Base-by-base conservation (phyloP, 768 basidiomycete genomes). In the Xerocomellus amylosporus region DNA sequence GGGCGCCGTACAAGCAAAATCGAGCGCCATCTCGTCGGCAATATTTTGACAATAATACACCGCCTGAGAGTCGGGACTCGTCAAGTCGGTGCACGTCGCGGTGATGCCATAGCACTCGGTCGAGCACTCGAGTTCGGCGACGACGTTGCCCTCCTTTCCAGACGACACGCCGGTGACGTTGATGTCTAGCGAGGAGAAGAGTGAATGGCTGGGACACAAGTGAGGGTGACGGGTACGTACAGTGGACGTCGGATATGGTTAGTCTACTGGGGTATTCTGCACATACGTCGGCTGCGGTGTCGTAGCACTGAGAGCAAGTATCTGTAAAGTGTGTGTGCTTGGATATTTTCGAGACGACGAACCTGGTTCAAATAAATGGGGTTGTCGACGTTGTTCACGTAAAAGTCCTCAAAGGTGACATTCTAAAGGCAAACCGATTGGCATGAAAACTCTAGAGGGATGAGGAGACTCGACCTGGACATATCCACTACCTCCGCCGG, bases 151-250 rank as follows among this genome's bases (percentile, higher is more conserved):
- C 30, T 66, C 56, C 1, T 62, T 53, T 1, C 77, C 79, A 14
- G 77, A 78, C 0, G 78, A 76, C 8, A 66, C 75, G 5, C 79
- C 79, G 1, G 68, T 69, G 40, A 79, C 64, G 55, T 77, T 74
- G 53, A 73, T 68, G 59, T 69, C 68, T 75, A 46, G 31, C 38
- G 17, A 13, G 33, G 33, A 24, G 28, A 17, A 4, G n/a, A 33
- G 44, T 9, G 15, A 7, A 17, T n/a, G 12, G 24, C 34, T 1
- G 13, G 7, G 13, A 2, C 34, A 1, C 5, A 15, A 46, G 30
- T 2, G 41, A 33, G 6, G 14, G 5, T 5, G 3, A n/a, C 8
- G 13, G 20, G 1, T 17, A 63, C 74, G 37, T 47, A 75, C 72
- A 77, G 52, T 75, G 75, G 12, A 78, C 66, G 53, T 79, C 74